phyloP scores from a whole-genome alignment of 148 eudicot genomes.

The Rhododendron simsii region DNA sequence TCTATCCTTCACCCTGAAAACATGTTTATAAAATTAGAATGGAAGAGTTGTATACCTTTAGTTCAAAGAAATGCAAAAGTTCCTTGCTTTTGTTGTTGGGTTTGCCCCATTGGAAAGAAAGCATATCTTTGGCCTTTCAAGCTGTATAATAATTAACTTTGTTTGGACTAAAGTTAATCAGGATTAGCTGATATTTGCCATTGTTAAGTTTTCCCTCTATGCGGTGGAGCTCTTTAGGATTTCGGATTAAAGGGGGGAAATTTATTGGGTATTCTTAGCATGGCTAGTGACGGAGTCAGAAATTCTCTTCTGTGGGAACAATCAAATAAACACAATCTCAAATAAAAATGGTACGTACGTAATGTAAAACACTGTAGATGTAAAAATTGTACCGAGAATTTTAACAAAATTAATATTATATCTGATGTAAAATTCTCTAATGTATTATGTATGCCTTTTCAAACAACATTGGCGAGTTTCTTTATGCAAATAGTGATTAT shows the following conservation, averaged over 20 bases:
- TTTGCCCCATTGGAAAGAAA: constrained; percentile 28
- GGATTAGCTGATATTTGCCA: background rate
- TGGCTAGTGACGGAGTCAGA: background rate
- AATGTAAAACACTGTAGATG: background rate
- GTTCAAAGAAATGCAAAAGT: constrained; percentile 22
- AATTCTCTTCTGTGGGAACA: too few relatives aligned
- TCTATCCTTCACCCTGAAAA: background rate
- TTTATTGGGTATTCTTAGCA: background rate
- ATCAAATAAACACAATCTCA: background rate
- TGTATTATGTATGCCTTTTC: background rate
- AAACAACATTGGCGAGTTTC: background rate
- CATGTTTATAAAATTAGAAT: background rate
- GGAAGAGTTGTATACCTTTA: constrained; percentile 1
- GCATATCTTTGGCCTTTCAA: constrained; percentile 14
- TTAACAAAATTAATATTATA: too few relatives aligned
- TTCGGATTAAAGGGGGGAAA: background rate
- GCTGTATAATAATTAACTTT: background rate
- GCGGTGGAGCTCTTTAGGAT: background rate
- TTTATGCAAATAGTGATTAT: too few relatives aligned
- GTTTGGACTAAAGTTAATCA: background rate
- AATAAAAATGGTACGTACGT: background rate
- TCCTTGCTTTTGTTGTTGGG: constrained; percentile 22
- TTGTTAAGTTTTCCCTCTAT: background rate
- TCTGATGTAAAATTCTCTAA: too few relatives aligned
- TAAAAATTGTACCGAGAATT: too few relatives aligned